Evolutionary conservation across 1,139 yeast species (phyloP).

Genomic region (Taphrina betulina): DNA sequence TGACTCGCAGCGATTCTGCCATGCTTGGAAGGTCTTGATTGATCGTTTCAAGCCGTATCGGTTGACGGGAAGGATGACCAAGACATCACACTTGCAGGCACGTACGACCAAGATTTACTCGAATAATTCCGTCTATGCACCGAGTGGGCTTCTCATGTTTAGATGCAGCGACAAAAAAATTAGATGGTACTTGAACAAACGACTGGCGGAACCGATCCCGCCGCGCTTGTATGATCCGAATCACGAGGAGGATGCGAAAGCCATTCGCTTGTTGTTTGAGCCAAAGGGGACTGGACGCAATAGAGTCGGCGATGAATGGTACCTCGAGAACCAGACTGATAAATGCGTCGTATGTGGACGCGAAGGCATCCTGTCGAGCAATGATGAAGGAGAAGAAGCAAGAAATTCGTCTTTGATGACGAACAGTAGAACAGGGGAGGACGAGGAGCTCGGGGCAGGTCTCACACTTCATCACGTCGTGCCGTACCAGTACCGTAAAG

Average conservation of each 20-base stretch:
- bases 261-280: constrained; percentile 11
- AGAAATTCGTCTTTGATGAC: not conserved
- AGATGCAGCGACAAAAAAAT: constrained; percentile 21
- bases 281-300: constrained; percentile 24
- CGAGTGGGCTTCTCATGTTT: constrained; percentile 13
- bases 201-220: constrained; percentile 7
- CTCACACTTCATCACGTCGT: constrained; percentile 22
- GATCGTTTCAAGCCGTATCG: no score
- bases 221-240: not conserved
- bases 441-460: not conserved
- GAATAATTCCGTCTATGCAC: constrained; percentile 12
- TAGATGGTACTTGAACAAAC: constrained; percentile 8
- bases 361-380: not conserved
- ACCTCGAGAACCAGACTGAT: constrained; percentile 16
- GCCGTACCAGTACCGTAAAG: constrained; percentile 17
- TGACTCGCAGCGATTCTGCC: no score
- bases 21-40: no score
- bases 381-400: not conserved
- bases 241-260: not conserved
- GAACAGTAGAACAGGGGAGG: not conserved
- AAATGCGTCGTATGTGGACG: constrained; percentile 26
- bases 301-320: constrained; percentile 26
- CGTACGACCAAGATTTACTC: constrained; percentile 14
- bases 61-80: not conserved
- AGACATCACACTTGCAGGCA: constrained; percentile 17